Evolutionary conservation across 352 stramenopile genomes (phyloP), one percentile per base, ranked within the genome.

Genomic region (Globisporangium canariense): DNA sequence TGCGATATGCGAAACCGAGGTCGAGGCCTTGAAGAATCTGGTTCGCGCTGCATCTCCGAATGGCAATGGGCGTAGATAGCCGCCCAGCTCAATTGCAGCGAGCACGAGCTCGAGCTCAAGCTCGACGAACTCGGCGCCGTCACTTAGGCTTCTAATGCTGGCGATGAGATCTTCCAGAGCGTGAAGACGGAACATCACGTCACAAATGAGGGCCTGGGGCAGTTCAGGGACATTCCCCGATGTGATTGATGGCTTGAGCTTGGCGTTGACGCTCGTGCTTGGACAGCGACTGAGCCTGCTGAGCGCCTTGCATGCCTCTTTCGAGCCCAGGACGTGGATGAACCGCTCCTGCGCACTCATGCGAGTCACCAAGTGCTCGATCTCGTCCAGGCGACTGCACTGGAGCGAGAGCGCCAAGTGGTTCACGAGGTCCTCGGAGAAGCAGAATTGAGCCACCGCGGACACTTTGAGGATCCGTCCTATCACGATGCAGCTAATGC

Each of bases 321-420:
- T 76, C 1, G 76, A 69, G 1, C 74, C 81, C 41, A 90, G 45
- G 3, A 74, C 68, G 53, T 92, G 79, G 3, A 91, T 51, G 0
- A 71, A 73, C 0, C 70, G 72, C 49, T 84, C 71, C 43, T 83
- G 52, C 0, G 60, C n/a, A 6, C 66, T 65, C 20, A 66, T 76
- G 3, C 51, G 59, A 3, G 57, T 61, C 3, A 84, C 56, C 18
- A 76, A 65, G 3, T 71, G 68, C 55, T 94, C 83, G 6, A 86
- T 67, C 63, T 85, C 75, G 50, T 94, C 83, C 22, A 94, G 60
- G 0, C 75, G 81, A 49, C 79, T 92, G 63, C 81, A 90, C 62
- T 94, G 85, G 9, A 94, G 62, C 16, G 76, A 76, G 7, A 94
- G 73, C n/a, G 81, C 81, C 6, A 94, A 65, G 32, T 94, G 83